phyloP scores from a whole-genome alignment of 495 filamentous ascomycete species.

The Pseudomonodictys pantanalensis region DNA sequence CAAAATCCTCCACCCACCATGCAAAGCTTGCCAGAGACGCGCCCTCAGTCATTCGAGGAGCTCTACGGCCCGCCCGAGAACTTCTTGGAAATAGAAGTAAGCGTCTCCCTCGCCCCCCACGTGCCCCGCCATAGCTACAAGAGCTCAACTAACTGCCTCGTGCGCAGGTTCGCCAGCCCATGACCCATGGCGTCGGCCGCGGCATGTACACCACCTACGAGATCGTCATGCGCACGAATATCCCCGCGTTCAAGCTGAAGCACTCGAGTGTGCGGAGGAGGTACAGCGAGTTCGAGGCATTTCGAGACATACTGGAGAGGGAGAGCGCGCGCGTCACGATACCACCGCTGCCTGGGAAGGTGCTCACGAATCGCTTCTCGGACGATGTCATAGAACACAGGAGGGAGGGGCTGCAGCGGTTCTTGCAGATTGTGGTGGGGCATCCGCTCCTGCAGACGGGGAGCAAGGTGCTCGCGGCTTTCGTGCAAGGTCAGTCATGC shows the following conservation, averaged over 20 bases:
- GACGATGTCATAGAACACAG: slow-evolving; percentile 98
- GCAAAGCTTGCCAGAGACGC: slow-evolving; percentile 44
- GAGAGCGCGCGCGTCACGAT: slow-evolving; percentile 93
- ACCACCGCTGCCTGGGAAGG: slow-evolving; percentile 92
- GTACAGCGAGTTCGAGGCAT: slow-evolving; percentile 98
- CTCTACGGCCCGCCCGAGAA: slow-evolving; percentile 99
- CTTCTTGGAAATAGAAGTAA: slow-evolving; percentile 94
- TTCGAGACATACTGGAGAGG: slow-evolving; percentile 95
- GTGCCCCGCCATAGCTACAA: slow-evolving; percentile 12
- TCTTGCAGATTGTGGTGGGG: slow-evolving; percentile 95
- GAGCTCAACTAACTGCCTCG: background rate
- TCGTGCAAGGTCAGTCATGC: slow-evolving; percentile 79
- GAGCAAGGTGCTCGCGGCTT: slow-evolving; percentile 90
- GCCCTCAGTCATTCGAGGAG: slow-evolving; percentile 95
- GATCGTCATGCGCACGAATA: slow-evolving; percentile 95
- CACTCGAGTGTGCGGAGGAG: slow-evolving; percentile 82
- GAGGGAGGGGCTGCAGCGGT: slow-evolving; percentile 86
- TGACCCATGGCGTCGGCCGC: slow-evolving; percentile 89
- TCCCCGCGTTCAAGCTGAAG: slow-evolving; percentile 94
- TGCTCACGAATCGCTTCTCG: slow-evolving; percentile 96
- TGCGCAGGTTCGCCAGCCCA: slow-evolving; percentile 81
- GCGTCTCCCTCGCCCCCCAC: slow-evolving; percentile 23
- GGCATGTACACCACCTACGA: slow-evolving; percentile 99
- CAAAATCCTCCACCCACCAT: slow-evolving; percentile 25
- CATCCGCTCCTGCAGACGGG: slow-evolving; percentile 97